These are phyloP conservation scores for Picea mariana DNA, from an alignment of 83 land plant genomes.

Conservation along the genomic window DNA sequence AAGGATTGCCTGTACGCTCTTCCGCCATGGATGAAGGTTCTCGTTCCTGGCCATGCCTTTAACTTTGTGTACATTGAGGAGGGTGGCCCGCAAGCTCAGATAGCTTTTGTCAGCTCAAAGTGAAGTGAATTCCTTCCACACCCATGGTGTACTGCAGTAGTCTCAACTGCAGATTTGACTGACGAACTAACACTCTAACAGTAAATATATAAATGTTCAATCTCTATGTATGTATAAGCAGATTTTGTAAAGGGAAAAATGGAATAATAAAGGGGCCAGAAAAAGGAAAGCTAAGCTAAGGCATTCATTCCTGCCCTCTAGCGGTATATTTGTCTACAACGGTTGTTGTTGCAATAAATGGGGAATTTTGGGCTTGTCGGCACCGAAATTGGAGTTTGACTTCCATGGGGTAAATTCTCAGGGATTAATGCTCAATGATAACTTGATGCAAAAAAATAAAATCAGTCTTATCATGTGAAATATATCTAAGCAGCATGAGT, in stretches of 20 bases:
- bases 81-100: constrained; percentile 44
- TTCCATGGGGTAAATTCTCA: no score
- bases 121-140: neutral
- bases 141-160: neutral
- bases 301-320: neutral
- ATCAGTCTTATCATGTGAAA: no score
- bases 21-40: constrained; percentile 28
- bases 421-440: no score
- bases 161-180: neutral
- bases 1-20: constrained; percentile 22
- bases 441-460: no score
- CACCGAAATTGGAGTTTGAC: no score
- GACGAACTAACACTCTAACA: neutral
- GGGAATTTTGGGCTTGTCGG: no score
- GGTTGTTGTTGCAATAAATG: neutral
- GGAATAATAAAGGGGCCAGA: neutral
- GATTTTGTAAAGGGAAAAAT: neutral
- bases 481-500: no score
- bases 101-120: constrained; percentile 35
- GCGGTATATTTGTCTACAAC: neutral
- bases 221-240: neutral
- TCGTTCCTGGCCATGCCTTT: constrained; percentile 32
- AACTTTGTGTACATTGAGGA: constrained; percentile 44
- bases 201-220: neutral
- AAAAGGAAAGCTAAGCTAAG: no score